phyloP scores from a whole-genome alignment of 1,139 yeast species.

The Candida sp. region DNA sequence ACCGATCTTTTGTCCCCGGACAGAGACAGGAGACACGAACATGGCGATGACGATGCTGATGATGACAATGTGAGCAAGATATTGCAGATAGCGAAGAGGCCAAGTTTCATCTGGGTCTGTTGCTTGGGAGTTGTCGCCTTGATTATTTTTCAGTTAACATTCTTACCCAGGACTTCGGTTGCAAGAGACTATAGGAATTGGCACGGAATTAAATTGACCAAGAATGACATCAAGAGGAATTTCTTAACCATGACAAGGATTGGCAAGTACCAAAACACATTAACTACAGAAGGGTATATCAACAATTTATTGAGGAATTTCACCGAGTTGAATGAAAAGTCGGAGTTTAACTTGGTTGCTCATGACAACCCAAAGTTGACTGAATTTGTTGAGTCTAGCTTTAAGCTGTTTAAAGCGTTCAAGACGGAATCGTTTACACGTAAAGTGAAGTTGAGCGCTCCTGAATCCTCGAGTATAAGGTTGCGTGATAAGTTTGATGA shows the following conservation, averaged over 20 bases:
- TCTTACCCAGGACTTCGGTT: conserved; percentile 86
- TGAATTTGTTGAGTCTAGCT: conserved; percentile 27
- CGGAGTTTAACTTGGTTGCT: conserved; percentile 26
- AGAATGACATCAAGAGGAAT: conserved; percentile 62
- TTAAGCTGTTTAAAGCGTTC: conserved; percentile 30
- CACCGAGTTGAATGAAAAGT: conserved; percentile 19
- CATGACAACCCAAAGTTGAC: conserved; percentile 32
- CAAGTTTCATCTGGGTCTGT: conserved; percentile 55
- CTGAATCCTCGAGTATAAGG: conserved; percentile 26
- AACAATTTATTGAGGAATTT: conserved; percentile 29
- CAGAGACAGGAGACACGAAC: not conserved
- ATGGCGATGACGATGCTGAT: conserved; percentile 11
- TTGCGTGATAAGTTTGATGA: conserved; percentile 27
- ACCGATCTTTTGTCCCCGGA: not conserved
- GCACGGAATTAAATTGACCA: conserved; percentile 66
- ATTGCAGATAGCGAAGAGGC: conserved; percentile 26
- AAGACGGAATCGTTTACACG: conserved; percentile 22
- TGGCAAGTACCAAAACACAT: conserved; percentile 25
- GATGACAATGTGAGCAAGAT: conserved; percentile 18
- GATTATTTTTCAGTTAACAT: conserved; percentile 66
- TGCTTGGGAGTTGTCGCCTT: conserved; percentile 58
- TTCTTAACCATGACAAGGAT: conserved; percentile 31
- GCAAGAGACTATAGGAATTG: conserved; percentile 82
- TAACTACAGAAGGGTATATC: conserved; percentile 32
- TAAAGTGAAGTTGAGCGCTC: conserved; percentile 24